Evolutionary conservation across 169 alveolate genomes (phyloP).

Genomic region (Plasmodium blacklocki): DNA sequence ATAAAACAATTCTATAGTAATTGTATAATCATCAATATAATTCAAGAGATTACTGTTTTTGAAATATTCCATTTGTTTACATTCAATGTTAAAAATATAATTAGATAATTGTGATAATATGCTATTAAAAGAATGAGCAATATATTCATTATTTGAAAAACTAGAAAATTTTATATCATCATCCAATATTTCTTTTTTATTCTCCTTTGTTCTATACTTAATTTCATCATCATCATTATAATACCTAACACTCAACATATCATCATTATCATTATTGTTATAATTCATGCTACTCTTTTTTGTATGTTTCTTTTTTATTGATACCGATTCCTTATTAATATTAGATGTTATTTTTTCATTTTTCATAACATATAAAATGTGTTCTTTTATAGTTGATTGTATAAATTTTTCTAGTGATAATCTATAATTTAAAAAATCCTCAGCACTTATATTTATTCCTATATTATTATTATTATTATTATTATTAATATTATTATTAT

Average conservation of each 20-base stretch:
- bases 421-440: not conserved
- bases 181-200: too few species aligned
- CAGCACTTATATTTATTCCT: not conserved
- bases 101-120: slow-evolving; percentile 16
- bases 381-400: slow-evolving; percentile 19
- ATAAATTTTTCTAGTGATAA: slow-evolving; percentile 16
- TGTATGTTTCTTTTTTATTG: not conserved
- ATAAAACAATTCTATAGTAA: slow-evolving; percentile 24
- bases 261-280: too few species aligned
- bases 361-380: not conserved
- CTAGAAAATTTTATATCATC: not conserved
- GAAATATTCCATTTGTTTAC: slow-evolving; percentile 25
- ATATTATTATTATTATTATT: not conserved
- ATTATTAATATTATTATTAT: not conserved
- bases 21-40: slow-evolving; percentile 22
- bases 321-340: slow-evolving; percentile 7
- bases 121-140: not conserved
- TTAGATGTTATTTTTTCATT: slow-evolving; percentile 11
- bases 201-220: too few species aligned
- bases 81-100: slow-evolving; percentile 23
- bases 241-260: too few species aligned
- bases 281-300: not conserved
- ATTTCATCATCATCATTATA: too few species aligned
- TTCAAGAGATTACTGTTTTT: slow-evolving; percentile 12
- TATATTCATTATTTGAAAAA: not conserved